Evolutionary conservation across 352 stramenopile species (phyloP).

Genomic region (Phytophthora sojae): DNA sequence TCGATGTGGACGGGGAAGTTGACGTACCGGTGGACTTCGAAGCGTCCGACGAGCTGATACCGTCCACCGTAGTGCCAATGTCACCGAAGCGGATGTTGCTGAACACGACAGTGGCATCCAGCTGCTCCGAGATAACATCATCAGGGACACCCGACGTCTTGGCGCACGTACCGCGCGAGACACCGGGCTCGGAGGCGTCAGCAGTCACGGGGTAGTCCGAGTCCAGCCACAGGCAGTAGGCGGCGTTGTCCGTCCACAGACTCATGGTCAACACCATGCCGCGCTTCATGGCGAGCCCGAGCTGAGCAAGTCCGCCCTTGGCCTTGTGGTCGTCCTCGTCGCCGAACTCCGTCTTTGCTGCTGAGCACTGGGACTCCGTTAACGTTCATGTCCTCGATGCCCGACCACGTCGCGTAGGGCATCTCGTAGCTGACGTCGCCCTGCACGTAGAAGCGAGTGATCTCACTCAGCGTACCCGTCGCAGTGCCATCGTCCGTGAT

Average conservation of each 20-base stretch:
- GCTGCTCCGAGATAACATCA: conserved; percentile 41
- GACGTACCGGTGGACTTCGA: conserved; percentile 1
- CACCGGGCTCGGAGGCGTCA: conserved; percentile 39
- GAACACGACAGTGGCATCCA: conserved; percentile 55
- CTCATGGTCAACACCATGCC: conserved; percentile 69
- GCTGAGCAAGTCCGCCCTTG: conserved; percentile 33
- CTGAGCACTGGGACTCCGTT: conserved; percentile 12
- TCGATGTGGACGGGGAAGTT: not conserved
- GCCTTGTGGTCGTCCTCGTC: conserved; percentile 61
- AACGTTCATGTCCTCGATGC: conserved; percentile 16
- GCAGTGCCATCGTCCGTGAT: conserved; percentile 17
- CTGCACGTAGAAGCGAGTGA: conserved; percentile 15
- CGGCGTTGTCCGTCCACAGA: conserved; percentile 57
- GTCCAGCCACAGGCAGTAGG: conserved; percentile 65
- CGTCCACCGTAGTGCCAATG: conserved; percentile 47
- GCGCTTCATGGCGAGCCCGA: conserved; percentile 47
- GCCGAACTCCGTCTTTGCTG: conserved; percentile 16
- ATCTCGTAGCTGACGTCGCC: conserved; percentile 17
- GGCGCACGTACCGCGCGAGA: conserved; percentile 50
- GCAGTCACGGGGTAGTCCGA: conserved; percentile 45
- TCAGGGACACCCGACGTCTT: conserved; percentile 41
- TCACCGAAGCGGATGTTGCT: conserved; percentile 38
- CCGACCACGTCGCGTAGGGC: conserved; percentile 15
- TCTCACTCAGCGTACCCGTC: conserved; percentile 9
- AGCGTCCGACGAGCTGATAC: conserved; percentile 13